phyloP scores from a whole-genome alignment of 257 asterid species.

The Fraxinus americana region DNA sequence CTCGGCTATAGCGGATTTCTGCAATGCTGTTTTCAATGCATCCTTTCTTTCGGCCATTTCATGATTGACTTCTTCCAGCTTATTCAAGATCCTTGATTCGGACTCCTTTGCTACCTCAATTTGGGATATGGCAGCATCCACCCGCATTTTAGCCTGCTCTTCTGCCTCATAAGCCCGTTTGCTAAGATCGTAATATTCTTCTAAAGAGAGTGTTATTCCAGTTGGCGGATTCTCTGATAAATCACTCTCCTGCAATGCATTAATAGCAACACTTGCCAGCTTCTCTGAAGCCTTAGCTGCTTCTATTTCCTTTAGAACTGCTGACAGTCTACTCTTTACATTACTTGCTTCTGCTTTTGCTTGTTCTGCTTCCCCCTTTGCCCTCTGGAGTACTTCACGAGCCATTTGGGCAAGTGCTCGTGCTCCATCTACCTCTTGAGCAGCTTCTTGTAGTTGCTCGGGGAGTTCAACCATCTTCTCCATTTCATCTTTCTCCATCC shows the following conservation, averaged over 20 bases:
- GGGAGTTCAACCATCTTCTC: slow-evolving; percentile 77
- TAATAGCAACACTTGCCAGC: slow-evolving; percentile 79
- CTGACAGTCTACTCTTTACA: slow-evolving; percentile 63
- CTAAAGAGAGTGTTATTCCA: slow-evolving; percentile 71
- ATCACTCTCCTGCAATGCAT: slow-evolving; percentile 75
- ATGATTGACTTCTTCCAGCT: slow-evolving; percentile 67
- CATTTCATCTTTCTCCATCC: slow-evolving; percentile 67
- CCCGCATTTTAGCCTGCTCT: slow-evolving; percentile 67
- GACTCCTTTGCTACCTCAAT: slow-evolving; percentile 84
- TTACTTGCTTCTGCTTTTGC: slow-evolving; percentile 73
- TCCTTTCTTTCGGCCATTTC: slow-evolving; percentile 58
- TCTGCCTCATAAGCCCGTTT: slow-evolving; percentile 86
- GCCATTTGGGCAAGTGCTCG: slow-evolving; percentile 53
- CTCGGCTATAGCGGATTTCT: slow-evolving; percentile 75
- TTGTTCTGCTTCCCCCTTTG: slow-evolving; percentile 78
- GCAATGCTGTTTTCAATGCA: slow-evolving; percentile 54
- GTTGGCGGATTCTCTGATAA: slow-evolving; percentile 50
- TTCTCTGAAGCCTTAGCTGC: slow-evolving; percentile 89
- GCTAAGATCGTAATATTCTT: slow-evolving; percentile 88
- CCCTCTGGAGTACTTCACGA: slow-evolving; percentile 63
- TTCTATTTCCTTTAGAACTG: slow-evolving; percentile 86
- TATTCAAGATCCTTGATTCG: slow-evolving; percentile 60
- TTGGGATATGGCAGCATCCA: slow-evolving; percentile 72
- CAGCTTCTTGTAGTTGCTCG: slow-evolving; percentile 68
- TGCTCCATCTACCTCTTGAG: slow-evolving; percentile 68